These are phyloP conservation scores for Trichoderma koningiopsis DNA, from an alignment of 2,329 filamentous ascomycete species.

Conservation along the genomic window DNA sequence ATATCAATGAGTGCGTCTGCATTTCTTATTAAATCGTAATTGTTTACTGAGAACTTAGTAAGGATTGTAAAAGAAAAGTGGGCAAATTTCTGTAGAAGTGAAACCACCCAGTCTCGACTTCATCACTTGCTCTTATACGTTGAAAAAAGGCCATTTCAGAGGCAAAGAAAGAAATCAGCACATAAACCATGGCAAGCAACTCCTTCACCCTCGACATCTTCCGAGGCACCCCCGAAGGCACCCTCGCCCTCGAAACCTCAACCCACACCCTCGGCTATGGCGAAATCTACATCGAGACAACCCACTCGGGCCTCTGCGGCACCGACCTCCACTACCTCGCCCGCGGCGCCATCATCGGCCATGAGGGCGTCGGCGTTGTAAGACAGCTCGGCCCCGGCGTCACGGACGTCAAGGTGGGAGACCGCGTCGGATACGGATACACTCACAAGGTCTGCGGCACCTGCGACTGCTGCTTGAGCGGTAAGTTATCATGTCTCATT, in stretches of 20 bases:
- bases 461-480: not conserved
- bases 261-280: not conserved
- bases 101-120: not conserved
- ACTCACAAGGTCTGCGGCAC: constrained; percentile 13
- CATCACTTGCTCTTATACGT: not conserved
- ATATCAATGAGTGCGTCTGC: too few species aligned
- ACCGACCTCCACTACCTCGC: constrained; percentile 9
- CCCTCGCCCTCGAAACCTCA: not conserved
- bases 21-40: not conserved
- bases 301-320: not conserved
- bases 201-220: not conserved
- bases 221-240: constrained; percentile 1
- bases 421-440: constrained; percentile 7
- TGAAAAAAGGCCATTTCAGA: not conserved
- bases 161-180: not conserved
- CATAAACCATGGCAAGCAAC: not conserved
- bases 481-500: not conserved
- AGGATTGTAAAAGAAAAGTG: not conserved
- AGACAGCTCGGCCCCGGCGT: not conserved
- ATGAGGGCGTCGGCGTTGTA: not conserved
- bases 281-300: constrained; percentile 8
- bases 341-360: not conserved
- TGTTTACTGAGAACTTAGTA: not conserved
- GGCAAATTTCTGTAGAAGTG: not conserved
- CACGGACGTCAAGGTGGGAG: not conserved